These are phyloP conservation scores for Lagenaria siceraria DNA, from an alignment of 306 rosid species.

Conservation along the genomic window DNA sequence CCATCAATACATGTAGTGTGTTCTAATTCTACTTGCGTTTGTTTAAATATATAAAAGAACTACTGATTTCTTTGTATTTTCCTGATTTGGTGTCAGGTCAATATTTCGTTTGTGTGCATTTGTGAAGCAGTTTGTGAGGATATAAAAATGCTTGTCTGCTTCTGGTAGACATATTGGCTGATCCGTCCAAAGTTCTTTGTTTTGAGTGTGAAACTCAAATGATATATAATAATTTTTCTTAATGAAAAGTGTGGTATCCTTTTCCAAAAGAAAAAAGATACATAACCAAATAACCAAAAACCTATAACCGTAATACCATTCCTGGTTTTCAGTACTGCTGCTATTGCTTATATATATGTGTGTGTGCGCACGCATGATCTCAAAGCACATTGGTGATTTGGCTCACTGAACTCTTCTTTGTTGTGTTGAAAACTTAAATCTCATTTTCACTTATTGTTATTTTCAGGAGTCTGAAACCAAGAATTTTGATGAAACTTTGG, in stretches of 20 bases:
- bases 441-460: conserved; percentile 5
- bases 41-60: neutral
- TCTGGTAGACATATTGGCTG: neutral
- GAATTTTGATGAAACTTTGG: conserved; percentile 36
- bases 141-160: neutral
- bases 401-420: neutral
- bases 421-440: conserved; percentile 5
- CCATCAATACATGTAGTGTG: neutral
- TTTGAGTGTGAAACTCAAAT: neutral
- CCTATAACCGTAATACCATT: neutral
- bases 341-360: too few relatives aligned
- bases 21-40: neutral
- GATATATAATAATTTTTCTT: too few relatives aligned
- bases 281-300: neutral
- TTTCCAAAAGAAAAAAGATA: too few relatives aligned
- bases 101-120: neutral
- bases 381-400: neutral
- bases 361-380: too few relatives aligned
- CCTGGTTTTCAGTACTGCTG: neutral
- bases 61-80: neutral
- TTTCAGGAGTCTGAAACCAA: conserved; percentile 38
- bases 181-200: neutral
- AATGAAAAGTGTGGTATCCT: too few relatives aligned
- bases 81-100: neutral
- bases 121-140: neutral